Base-by-base conservation (phyloP, 768 basidiomycete genomes). In the Podaxis sp. region DNA sequence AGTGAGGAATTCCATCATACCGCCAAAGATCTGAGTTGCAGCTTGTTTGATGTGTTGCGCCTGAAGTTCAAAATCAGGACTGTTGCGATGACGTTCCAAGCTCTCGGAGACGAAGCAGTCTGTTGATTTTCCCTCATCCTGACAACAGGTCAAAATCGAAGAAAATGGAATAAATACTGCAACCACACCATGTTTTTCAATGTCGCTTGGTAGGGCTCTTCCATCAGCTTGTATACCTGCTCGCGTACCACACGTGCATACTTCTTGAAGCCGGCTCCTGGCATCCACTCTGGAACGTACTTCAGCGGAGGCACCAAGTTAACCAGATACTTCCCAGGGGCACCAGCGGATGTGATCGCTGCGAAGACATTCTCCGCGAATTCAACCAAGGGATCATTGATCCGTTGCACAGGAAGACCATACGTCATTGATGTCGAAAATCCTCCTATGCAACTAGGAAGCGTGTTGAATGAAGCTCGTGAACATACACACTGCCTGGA, bases 261-360 rank as follows among this genome's bases (percentile, higher is more conserved):
- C 19, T 24, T 22, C 53, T 38, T 56, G 40, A 62, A 62, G 17
- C 6, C 9, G 7, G 52, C 46, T 12, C 61, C 61, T 11, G 61
- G 61, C 28, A 55, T 28, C 61, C 61, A 62, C 15, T 51, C 36
- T 13, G 61, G 53, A 8, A 62, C 2, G n/a, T 57, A 30, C 30
- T 56, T 42, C 9, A 62, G 55, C 8, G 36, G 8, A 46, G 61
- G 61, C 3, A 62, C 2, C 4, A 57, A 8, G 26, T 62, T 56
- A 44, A 46, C 61, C 15, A 54, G 42, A 22, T 55, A 57, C 4
- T 46, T 38, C 48, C 40, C 52, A 4, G 61, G 39, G 30, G 51
- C 39, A 26, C 19, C 13, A 2, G 42, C 52, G 1, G 15, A 4
- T 11, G 51, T n/a, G 4, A 30, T n/a, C 4, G 2, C 1, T 13